phyloP scores from a whole-genome alignment of 352 stramenopile species.

The Phytophthora boehmeriae region DNA sequence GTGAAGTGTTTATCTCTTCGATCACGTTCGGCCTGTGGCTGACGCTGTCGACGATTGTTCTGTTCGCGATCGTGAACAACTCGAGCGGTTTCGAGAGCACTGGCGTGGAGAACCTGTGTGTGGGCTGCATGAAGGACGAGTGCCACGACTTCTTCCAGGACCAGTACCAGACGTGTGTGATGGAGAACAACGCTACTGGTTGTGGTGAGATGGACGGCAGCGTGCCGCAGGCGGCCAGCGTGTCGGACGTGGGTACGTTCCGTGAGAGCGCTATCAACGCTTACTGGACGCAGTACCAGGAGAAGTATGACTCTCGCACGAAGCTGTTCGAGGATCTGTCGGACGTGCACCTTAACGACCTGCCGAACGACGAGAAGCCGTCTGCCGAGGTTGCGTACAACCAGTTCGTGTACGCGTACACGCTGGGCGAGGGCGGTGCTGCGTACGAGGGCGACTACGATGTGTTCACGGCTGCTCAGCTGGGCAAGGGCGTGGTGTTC shows the following conservation, averaged over 20 bases:
- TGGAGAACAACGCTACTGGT: constrained; percentile 46
- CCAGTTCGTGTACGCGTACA: constrained; percentile 71
- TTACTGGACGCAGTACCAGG: constrained; percentile 51
- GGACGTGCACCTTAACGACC: constrained; percentile 59
- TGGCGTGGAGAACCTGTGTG: constrained; percentile 70
- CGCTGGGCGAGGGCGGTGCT: constrained; percentile 32
- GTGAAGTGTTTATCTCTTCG: constrained; percentile 72
- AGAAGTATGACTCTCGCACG: constrained; percentile 53
- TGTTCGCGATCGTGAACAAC: constrained; percentile 70
- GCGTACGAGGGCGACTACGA: constrained; percentile 44
- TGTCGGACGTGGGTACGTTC: constrained; percentile 47
- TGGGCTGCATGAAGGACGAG: constrained; percentile 57
- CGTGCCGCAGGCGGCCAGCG: constrained; percentile 43
- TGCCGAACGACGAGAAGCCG: constrained; percentile 48
- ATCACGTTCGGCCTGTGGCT: constrained; percentile 75
- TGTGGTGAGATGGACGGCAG: constrained; percentile 70
- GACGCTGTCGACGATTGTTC: constrained; percentile 63
- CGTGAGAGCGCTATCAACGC: constrained; percentile 39
- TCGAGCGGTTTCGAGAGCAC: constrained; percentile 54
- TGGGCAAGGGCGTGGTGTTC: constrained; percentile 53
- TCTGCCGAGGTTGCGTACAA: constrained; percentile 49
- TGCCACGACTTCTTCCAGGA: constrained; percentile 67
- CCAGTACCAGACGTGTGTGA: constrained; percentile 56
- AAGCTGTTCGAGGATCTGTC: constrained; percentile 63
- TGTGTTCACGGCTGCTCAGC: constrained; percentile 50